Conservation (phyloP, 2,329 filamentous ascomycete genomes). For the Talaromyces rugulosus region DNA sequence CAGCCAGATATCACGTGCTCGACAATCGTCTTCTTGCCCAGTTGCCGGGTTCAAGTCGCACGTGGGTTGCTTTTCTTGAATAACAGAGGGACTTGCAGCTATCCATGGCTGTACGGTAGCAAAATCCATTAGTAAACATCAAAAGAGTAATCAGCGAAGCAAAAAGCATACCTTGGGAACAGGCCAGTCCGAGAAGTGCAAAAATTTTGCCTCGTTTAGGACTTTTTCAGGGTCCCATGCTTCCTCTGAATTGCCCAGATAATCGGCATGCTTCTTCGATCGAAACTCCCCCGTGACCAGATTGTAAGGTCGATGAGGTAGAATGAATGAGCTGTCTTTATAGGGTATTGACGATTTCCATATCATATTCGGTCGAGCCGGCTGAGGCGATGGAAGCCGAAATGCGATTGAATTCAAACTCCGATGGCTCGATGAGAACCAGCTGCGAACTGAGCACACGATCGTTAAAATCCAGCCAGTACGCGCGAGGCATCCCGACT, state of each 20-base stretch:
- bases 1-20: not conserved
- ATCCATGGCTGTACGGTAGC: not conserved
- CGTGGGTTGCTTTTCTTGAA: not conserved
- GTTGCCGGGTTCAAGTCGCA: not conserved
- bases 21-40: not conserved
- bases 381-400: constrained; percentile 31
- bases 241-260: constrained; percentile 47
- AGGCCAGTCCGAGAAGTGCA: constrained; percentile 66
- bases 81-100: not conserved
- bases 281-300: constrained; percentile 59
- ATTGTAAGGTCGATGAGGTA: constrained; percentile 57
- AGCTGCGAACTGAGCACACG: constrained; percentile 53
- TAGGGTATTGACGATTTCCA: constrained; percentile 63
- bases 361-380: constrained; percentile 49
- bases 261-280: constrained; percentile 40
- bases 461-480: constrained; percentile 56
- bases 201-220: constrained; percentile 54
- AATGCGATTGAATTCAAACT: constrained; percentile 43
- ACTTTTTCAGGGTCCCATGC: constrained; percentile 52
- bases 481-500: constrained; percentile 63
- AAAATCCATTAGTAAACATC: not conserved
- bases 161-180: constrained; percentile 52
- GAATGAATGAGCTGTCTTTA: constrained; percentile 48
- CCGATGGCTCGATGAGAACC: constrained; percentile 55
- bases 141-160: not conserved